phyloP scores from a whole-genome alignment of 257 asterid genomes.

The Avicennia marina region DNA sequence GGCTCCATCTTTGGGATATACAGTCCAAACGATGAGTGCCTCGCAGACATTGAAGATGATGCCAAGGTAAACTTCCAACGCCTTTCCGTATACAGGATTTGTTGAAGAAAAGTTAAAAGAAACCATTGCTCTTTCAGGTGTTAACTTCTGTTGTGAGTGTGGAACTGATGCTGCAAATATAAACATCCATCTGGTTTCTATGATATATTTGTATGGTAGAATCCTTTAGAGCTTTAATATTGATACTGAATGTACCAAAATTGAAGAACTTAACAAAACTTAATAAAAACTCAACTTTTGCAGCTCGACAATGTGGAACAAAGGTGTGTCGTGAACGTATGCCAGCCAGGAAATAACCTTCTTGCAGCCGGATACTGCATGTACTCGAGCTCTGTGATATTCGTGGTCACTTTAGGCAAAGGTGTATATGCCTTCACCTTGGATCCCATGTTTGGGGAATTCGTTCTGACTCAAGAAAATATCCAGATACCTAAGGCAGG shows the following conservation, averaged over 20 bases:
- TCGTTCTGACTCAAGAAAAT: conserved; percentile 72
- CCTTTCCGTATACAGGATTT: not conserved
- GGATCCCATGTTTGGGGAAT: conserved; percentile 91
- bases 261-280: too few relatives aligned
- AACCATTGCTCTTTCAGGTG: too few relatives aligned
- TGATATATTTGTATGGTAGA: too few relatives aligned
- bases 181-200: too few relatives aligned
- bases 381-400: conserved; percentile 90
- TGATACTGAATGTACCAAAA: too few relatives aligned
- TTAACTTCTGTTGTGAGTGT: too few relatives aligned
- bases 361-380: conserved; percentile 95
- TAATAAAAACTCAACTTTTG: conserved; percentile 14
- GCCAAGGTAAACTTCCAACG: conserved; percentile 35
- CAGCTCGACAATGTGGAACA: conserved; percentile 57
- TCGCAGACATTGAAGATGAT: conserved; percentile 61
- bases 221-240: too few relatives aligned
- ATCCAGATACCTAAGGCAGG: conserved; percentile 80
- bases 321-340: conserved; percentile 73
- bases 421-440: conserved; percentile 81
- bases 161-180: too few relatives aligned
- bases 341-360: conserved; percentile 89
- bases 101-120: too few relatives aligned
- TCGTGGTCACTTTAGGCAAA: conserved; percentile 65
- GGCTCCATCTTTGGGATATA: conserved; percentile 95
- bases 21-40: conserved; percentile 84